Percentiles rank a stretch among this genome's conserved stretches.
Conservation (phyloP, 2,329 filamentous ascomycete genomes). For the Phyllosticta citrichinensis region DNA sequence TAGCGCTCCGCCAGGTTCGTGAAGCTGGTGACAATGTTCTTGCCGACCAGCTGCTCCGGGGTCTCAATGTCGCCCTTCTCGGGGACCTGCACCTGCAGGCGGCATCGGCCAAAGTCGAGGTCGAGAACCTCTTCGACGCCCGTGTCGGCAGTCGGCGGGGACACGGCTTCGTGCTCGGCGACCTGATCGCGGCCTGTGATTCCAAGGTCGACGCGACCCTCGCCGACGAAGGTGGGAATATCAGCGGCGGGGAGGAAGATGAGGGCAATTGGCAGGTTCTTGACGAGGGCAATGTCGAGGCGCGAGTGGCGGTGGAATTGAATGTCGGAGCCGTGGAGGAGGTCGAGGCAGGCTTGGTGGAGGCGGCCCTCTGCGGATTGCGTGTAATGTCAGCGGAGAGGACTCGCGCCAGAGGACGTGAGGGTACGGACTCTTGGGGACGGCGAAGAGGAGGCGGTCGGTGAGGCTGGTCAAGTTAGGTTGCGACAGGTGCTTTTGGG, state of each 20-base stretch:
- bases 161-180: conserved; percentile 69
- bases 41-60: conserved; percentile 73
- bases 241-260: conserved; percentile 95
- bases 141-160: conserved; percentile 34
- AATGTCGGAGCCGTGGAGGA: conserved; percentile 88
- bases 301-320: conserved; percentile 93
- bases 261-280: conserved; percentile 90
- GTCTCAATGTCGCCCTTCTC: conserved; percentile 64
- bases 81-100: conserved; percentile 93
- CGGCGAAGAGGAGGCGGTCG: conserved; percentile 86
- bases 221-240: conserved; percentile 94
- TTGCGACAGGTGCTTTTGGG: conserved; percentile 13
- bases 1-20: conserved; percentile 74
- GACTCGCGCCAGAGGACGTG: background rate
- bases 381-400: background rate
- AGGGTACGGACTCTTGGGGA: conserved; percentile 80
- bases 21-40: conserved; percentile 93
- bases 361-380: conserved; percentile 70
- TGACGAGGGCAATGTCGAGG: conserved; percentile 93
- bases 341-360: conserved; percentile 76
- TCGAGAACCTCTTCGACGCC: conserved; percentile 80
- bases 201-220: conserved; percentile 84
- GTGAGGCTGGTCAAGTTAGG: conserved; percentile 57
- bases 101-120: conserved; percentile 82
- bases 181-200: conserved; percentile 94